Evolutionary conservation across 305 asterid genomes (phyloP).

Genomic region (Fraxinus platypoda): DNA sequence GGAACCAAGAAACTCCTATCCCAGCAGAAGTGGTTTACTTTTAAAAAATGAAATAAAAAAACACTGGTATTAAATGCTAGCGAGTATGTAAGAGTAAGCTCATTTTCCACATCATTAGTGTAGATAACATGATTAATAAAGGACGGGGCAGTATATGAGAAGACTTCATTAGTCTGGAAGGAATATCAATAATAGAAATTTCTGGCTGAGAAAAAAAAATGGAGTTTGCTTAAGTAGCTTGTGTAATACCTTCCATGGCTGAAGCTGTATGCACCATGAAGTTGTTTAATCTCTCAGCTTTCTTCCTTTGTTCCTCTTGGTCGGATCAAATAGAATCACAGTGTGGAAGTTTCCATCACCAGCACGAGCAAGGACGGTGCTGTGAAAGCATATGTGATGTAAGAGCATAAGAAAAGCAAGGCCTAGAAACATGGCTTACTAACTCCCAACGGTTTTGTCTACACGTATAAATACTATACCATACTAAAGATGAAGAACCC

Average conservation of each 20-base stretch:
- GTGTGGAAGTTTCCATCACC: constrained; percentile 99
- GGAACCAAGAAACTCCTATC: background rate
- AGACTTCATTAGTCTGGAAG: constrained; percentile 1
- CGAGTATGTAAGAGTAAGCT: background rate
- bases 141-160: background rate
- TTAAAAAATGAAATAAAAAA: background rate
- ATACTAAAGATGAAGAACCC: constrained; percentile 69
- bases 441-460: background rate
- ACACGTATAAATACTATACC: constrained; percentile 44
- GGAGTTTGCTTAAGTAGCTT: constrained; percentile 8
- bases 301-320: constrained; percentile 58
- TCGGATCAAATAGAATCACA: constrained; percentile 70
- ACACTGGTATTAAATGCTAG: background rate
- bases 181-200: background rate
- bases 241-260: constrained; percentile 79
- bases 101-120: background rate
- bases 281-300: constrained; percentile 85
- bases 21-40: background rate
- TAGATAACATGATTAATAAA: background rate
- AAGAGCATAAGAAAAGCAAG: background rate
- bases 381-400: constrained; percentile 29
- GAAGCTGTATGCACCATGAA: constrained; percentile 85
- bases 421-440: background rate
- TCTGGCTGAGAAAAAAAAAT: background rate
- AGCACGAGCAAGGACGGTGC: constrained; percentile 95